A percentile compares a stretch with the other conserved stretches of the same genome.
These are phyloP conservation scores for Stereocaulon alpinum DNA, from an alignment of 495 filamentous ascomycete genomes.

Conservation along the genomic window DNA sequence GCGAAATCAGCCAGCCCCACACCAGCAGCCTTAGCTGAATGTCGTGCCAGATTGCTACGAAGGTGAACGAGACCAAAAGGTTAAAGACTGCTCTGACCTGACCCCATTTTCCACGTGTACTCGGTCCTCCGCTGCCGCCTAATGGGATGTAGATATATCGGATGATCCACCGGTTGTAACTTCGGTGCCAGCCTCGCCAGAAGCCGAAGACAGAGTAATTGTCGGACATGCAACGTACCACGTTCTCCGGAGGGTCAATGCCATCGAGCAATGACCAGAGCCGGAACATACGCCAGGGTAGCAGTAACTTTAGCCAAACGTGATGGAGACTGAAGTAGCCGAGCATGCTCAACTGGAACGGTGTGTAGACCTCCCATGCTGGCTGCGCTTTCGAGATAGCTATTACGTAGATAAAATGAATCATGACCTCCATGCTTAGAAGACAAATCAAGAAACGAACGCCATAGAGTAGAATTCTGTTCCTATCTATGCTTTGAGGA, in stretches of 20 bases:
- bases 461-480: conserved; percentile 66
- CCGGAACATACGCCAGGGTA: conserved; percentile 96
- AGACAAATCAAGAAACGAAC: conserved; percentile 73
- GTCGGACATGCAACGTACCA: conserved; percentile 92
- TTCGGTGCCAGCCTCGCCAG: conserved; percentile 93
- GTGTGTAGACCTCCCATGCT: conserved; percentile 73
- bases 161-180: conserved; percentile 86
- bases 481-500: conserved; percentile 50
- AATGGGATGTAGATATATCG: conserved; percentile 92
- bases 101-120: conserved; percentile 26
- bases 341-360: conserved; percentile 80
- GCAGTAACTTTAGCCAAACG: conserved; percentile 94
- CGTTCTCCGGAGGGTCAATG: conserved; percentile 94
- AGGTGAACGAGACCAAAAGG: conserved; percentile 83
- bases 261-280: conserved; percentile 85
- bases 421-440: conserved; percentile 84
- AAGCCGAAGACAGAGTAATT: conserved; percentile 90
- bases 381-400: conserved; percentile 80
- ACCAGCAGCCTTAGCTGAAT: conserved; percentile 85
- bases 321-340: conserved; percentile 95
- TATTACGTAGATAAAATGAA: conserved; percentile 88
- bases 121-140: conserved; percentile 49
- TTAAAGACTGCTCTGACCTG: conserved; percentile 50
- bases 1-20: conserved; percentile 92
- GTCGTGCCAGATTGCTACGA: conserved; percentile 97